phyloP scores from a whole-genome alignment of 352 stramenopile species.

The Aphanomyces astaci region DNA sequence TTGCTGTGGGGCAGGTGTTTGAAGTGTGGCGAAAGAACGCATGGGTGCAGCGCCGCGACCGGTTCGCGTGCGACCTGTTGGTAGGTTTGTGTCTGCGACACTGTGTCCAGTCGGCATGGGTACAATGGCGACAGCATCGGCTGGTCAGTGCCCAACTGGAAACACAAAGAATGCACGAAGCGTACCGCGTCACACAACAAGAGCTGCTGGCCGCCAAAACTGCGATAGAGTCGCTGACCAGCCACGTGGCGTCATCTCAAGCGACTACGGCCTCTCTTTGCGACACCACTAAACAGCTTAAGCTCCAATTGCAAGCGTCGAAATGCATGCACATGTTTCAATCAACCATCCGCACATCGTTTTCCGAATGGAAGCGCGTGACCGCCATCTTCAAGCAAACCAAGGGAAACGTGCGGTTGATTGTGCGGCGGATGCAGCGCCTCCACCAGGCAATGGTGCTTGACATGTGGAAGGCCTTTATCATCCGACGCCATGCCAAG shows the following conservation, averaged over 20 bases:
- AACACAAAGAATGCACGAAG: neutral
- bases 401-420: neutral
- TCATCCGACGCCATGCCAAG: neutral
- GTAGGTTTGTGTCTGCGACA: neutral
- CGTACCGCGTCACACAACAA: neutral
- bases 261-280: neutral
- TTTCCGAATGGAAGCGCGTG: constrained; percentile 3
- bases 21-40: constrained; percentile 10
- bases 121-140: neutral
- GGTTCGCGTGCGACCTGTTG: neutral
- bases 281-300: neutral
- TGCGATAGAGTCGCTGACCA: neutral
- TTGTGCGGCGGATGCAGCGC: neutral
- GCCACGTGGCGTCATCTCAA: neutral
- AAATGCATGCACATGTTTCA: neutral
- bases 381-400: neutral
- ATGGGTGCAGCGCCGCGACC: neutral
- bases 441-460: neutral
- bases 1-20: neutral
- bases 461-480: neutral
- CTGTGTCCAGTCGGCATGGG: neutral
- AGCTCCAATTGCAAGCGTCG: constrained; percentile 6
- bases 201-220: neutral
- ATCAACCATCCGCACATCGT: neutral
- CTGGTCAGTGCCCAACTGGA: neutral